phyloP scores from a whole-genome alignment of 169 alveolate genomes.

The Ichthyophthirius multifiliis region DNA sequence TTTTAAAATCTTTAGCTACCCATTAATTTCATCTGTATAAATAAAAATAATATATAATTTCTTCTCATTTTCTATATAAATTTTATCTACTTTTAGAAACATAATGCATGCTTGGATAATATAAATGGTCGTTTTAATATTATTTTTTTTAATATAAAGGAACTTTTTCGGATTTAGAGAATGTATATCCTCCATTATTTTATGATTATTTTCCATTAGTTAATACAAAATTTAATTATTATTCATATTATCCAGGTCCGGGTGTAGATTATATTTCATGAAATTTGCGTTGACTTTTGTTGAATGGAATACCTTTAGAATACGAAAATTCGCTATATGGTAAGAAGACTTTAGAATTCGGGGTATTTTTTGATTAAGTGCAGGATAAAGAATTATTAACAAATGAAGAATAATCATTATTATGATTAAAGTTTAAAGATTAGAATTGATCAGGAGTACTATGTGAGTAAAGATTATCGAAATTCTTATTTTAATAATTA shows the following conservation, averaged over 20 bases:
- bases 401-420: not conserved
- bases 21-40: no score
- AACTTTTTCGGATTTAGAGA: no score
- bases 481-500: not conserved
- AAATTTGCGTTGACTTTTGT: not conserved
- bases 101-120: not conserved
- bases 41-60: no score
- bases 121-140: no score
- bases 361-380: not conserved
- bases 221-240: no score
- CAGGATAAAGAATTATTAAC: not conserved
- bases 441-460: not conserved
- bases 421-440: not conserved
- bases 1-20: no score
- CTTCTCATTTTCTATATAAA: no score
- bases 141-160: no score
- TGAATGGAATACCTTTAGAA: not conserved
- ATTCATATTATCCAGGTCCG: not conserved
- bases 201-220: no score
- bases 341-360: not conserved
- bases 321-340: constrained; percentile 1
- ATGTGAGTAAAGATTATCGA: not conserved
- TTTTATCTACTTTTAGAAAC: no score
- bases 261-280: not conserved
- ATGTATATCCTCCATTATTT: no score